Evolutionary conservation across 768 basidiomycete genomes (phyloP).

Genomic region (Tulasnella sp.): DNA sequence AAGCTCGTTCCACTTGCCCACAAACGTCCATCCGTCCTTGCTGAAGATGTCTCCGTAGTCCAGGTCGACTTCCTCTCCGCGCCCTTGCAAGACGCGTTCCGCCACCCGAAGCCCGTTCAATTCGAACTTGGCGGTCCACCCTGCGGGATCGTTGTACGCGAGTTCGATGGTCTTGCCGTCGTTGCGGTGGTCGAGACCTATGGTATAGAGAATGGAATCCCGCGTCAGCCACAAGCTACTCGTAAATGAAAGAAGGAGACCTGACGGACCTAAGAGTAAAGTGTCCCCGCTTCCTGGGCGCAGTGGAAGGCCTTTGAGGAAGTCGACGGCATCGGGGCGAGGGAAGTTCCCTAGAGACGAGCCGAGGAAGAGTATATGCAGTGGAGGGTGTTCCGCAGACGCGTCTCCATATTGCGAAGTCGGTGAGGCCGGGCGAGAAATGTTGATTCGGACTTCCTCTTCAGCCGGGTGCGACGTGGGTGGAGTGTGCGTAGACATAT

Average conservation of each 20-base stretch:
- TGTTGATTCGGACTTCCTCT: conserved; percentile 3
- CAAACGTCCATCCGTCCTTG: conserved; percentile 75
- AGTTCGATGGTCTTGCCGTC: conserved; percentile 68
- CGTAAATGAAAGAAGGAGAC: too few relatives aligned
- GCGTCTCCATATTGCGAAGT: neutral
- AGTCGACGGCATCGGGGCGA: conserved; percentile 66
- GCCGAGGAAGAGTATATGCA: conserved; percentile 90
- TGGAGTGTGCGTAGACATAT: conserved; percentile 27
- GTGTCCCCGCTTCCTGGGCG: conserved; percentile 49
- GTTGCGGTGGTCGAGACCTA: conserved; percentile 81
- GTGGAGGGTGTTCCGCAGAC: conserved; percentile 45
- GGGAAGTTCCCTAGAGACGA: conserved; percentile 91
- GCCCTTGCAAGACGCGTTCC: conserved; percentile 55
- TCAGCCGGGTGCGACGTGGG: conserved; percentile 21
- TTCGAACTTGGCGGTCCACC: conserved; percentile 74
- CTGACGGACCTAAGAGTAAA: conserved; percentile 41
- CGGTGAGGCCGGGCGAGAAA: conserved; percentile 21
- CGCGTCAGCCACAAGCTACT: too few relatives aligned
- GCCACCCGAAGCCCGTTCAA: conserved; percentile 82
- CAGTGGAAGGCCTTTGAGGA: conserved; percentile 79
- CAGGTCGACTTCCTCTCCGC: conserved; percentile 54
- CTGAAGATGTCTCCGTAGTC: conserved; percentile 50
- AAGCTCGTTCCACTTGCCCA: conserved; percentile 60
- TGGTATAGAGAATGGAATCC: too few relatives aligned
- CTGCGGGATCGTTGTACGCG: conserved; percentile 84